Percentiles rank a stretch among this genome's conserved stretches.
Evolutionary conservation across 2,329 filamentous ascomycete genomes (phyloP).

Genomic region (Phymatotrichopsis omnivora): DNA sequence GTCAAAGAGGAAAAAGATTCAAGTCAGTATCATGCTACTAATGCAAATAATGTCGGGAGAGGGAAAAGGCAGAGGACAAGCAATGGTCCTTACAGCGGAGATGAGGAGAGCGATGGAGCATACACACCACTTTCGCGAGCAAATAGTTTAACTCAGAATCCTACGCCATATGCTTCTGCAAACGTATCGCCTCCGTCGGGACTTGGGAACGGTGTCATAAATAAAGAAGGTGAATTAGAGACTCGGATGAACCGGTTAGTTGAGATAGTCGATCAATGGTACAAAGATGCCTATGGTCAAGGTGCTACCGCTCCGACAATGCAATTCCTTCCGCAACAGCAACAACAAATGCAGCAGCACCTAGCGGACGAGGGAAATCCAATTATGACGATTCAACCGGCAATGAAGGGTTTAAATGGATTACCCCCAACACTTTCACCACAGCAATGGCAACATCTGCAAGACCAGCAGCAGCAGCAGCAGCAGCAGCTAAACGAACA

Average conservation of each 20-base stretch:
- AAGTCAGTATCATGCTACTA: too few species aligned
- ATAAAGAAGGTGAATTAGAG: conserved; percentile 26
- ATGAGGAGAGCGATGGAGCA: conserved; percentile 1
- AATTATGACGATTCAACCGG: too few species aligned
- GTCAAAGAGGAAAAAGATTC: conserved; percentile 1
- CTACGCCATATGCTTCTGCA: background rate
- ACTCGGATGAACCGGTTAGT: conserved; percentile 27
- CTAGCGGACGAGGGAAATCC: too few species aligned
- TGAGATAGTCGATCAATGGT: conserved; percentile 31
- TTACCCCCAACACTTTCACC: too few species aligned
- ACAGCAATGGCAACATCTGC: too few species aligned
- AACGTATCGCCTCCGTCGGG: conserved; percentile 1
- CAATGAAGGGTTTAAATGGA: too few species aligned
- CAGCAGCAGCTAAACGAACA: too few species aligned
- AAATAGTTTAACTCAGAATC: background rate
- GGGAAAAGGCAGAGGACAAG: conserved; percentile 9
- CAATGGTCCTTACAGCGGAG: background rate
- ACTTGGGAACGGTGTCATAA: background rate
- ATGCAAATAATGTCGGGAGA: background rate
- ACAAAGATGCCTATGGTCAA: conserved; percentile 28
- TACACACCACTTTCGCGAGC: background rate
- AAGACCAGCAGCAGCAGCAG: too few species aligned
- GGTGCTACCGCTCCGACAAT: conserved; percentile 4
- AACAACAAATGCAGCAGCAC: too few species aligned
- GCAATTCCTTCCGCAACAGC: too few species aligned